Base-by-base conservation (phyloP, 2,329 filamentous ascomycete genomes). In the Aspergillus fructus region DNA sequence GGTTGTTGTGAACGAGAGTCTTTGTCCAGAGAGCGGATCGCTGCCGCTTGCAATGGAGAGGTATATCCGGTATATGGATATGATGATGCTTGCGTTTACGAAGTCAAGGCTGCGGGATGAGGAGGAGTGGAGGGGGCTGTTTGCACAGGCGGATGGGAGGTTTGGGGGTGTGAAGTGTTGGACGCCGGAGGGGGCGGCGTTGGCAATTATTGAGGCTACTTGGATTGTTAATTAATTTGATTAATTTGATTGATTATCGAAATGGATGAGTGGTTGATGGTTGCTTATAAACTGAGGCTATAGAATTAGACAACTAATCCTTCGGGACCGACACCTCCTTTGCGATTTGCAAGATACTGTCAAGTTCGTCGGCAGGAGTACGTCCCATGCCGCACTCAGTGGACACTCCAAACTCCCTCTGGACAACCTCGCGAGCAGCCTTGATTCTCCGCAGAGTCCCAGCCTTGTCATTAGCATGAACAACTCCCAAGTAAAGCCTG, bases 311-410 rank as follows among this genome's bases (percentile, higher is more conserved):
- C 21, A 21, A 21, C 21, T 21, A 21, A 21, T 4, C 4, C 21
- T 21, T 21, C 21, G 21, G 21, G 6, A 7, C 30, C 19, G 53
- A 49, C 11, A 55, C 53, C 4, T 49, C 46, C n/a, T 19, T 40
- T 11, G 37, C 49, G 17, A 55, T 55, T 7, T 24, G 3, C 19
- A 91, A 96, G 77, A 96, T 58, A 49, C 59, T 60, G 3, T 59
- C 56, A 5, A 70, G 49, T 0, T 69, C 59, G 12, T 65, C 63
- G 7, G 8, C n/a, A 2, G 66, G 59, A 3, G 61, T 65, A 19
- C 67, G 55, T 0, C 66, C 69, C 43, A 67, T 56, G 6, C 78
- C 77, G 61, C 76, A 80, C 56, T 79, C 77, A 0, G 75, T 77
- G 13, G 70, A 66, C 13, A 79, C 64, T 2, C 77, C 76, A 64